Evolutionary conservation across 495 filamentous ascomycete genomes (phyloP).

Genomic region (Platismatia glauca): DNA sequence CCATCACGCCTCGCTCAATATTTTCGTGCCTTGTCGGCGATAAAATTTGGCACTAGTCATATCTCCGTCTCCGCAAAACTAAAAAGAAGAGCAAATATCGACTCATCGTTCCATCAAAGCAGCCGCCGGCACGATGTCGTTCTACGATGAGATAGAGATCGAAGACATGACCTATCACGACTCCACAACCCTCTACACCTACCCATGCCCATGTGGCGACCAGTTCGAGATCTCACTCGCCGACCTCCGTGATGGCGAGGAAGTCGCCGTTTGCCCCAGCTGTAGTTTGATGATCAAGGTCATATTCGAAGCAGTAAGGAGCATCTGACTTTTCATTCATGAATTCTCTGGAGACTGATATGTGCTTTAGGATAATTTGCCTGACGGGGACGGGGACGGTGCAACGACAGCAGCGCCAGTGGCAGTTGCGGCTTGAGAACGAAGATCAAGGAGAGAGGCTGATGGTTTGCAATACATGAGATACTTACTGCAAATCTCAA

Average conservation of each 20-base stretch:
- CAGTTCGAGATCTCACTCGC: constrained; percentile 85
- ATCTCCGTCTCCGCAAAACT: constrained; percentile 4
- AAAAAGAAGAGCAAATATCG: not conserved
- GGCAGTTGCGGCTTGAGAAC: constrained; percentile 15
- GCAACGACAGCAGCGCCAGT: constrained; percentile 9
- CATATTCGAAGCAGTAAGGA: constrained; percentile 74
- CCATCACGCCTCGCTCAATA: not conserved
- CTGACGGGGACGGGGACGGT: constrained; percentile 17
- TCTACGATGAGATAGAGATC: constrained; percentile 99
- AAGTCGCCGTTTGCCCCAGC: constrained; percentile 91
- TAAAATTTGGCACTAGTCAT: not conserved
- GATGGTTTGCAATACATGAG: not conserved
- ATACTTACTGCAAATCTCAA: not conserved
- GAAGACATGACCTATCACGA: constrained; percentile 96
- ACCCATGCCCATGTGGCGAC: constrained; percentile 95
- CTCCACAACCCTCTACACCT: constrained; percentile 77
- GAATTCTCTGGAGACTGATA: not conserved
- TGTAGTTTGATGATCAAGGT: constrained; percentile 94
- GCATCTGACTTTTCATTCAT: not conserved
- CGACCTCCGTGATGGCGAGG: constrained; percentile 79
- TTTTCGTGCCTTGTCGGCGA: not conserved
- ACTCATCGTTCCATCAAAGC: not conserved
- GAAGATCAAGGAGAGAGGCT: not conserved
- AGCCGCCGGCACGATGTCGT: constrained; percentile 33
- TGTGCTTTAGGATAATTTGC: constrained; percentile 25